Evolutionary conservation across 371 early-diverging fungal genomes (phyloP).

Genomic region (Basidiobolus meristosporus): DNA sequence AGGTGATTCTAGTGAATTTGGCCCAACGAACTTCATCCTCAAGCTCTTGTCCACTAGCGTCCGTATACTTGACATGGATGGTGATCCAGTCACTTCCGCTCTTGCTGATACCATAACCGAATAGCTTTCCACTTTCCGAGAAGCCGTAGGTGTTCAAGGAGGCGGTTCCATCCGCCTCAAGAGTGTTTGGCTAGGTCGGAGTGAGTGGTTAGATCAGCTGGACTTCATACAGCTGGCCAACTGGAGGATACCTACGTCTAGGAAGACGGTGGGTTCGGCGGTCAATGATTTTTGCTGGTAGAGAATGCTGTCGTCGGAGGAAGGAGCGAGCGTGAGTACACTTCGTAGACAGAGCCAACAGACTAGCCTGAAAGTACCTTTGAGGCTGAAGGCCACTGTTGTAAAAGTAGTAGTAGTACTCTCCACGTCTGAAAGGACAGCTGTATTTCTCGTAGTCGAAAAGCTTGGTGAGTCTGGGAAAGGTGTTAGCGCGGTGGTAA

Average conservation of each 20-base stretch:
- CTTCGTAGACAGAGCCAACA: no score
- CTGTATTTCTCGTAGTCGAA: conserved; percentile 20
- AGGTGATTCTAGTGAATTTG: conserved; percentile 30
- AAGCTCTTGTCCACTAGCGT: conserved; percentile 9
- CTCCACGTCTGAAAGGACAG: conserved; percentile 28
- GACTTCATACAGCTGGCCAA: no score
- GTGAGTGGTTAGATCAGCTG: background rate
- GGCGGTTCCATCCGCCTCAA: conserved; percentile 11
- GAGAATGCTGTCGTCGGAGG: conserved; percentile 9
- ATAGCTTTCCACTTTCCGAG: conserved; percentile 21
- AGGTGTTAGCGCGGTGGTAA: background rate
- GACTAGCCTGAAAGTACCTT: conserved; percentile 6
- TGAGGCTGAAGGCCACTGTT: conserved; percentile 46
- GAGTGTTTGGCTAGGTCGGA: conserved; percentile 6
- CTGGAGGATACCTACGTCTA: no score
- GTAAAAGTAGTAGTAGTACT: conserved; percentile 33
- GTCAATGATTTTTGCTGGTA: conserved; percentile 14
- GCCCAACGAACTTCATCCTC: conserved; percentile 19
- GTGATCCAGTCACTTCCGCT: conserved; percentile 42
- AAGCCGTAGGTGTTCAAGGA: conserved; percentile 18
- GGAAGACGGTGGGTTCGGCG: conserved; percentile 16
- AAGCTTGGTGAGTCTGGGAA: conserved; percentile 10
- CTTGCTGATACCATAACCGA: conserved; percentile 21
- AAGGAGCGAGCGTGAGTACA: no score
- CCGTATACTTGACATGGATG: conserved; percentile 16